Evolutionary conservation across 2,329 filamentous ascomycete species (phyloP).

Genomic region (Alternaria novae-zelandiae): DNA sequence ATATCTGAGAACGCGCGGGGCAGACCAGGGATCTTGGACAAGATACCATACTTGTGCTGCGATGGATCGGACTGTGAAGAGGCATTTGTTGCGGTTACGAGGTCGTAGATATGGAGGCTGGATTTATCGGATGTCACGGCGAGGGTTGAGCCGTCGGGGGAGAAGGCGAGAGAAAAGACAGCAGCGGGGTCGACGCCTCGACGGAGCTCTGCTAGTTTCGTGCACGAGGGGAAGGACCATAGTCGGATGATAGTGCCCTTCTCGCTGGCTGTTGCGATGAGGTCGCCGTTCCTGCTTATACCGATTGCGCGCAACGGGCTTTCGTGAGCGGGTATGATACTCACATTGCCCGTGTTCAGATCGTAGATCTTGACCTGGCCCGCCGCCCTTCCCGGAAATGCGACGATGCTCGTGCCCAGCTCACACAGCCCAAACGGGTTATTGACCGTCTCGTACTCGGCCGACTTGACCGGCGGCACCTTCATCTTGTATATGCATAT

Average conservation of each 20-base stretch:
- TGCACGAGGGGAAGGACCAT: conserved; percentile 80
- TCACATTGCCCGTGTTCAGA: conserved; percentile 78
- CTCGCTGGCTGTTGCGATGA: conserved; percentile 90
- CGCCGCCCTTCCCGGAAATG: conserved; percentile 83
- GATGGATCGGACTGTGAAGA: conserved; percentile 23
- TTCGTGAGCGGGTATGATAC: conserved; percentile 90
- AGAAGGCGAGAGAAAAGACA: conserved; percentile 88
- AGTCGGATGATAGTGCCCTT: conserved; percentile 90
- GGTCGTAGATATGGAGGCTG: conserved; percentile 91
- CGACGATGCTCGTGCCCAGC: conserved; percentile 74
- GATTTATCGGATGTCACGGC: conserved; percentile 97
- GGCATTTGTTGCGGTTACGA: conserved; percentile 56
- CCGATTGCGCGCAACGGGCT: conserved; percentile 78
- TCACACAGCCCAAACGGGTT: conserved; percentile 84
- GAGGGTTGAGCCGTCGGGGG: conserved; percentile 77
- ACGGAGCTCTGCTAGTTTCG: conserved; percentile 81
- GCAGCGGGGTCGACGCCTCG: conserved; percentile 87
- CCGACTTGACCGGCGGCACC: conserved; percentile 71
- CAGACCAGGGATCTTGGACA: conserved; percentile 82
- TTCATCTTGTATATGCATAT: conserved; percentile 82
- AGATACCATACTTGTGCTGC: conserved; percentile 76
- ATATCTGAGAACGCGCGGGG: conserved; percentile 87
- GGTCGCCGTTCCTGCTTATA: conserved; percentile 78
- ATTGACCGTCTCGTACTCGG: conserved; percentile 82
- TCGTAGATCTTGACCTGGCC: conserved; percentile 92